Evolutionary conservation across 2,329 filamentous ascomycete genomes (phyloP).

Genomic region (Calycina herbarum): DNA sequence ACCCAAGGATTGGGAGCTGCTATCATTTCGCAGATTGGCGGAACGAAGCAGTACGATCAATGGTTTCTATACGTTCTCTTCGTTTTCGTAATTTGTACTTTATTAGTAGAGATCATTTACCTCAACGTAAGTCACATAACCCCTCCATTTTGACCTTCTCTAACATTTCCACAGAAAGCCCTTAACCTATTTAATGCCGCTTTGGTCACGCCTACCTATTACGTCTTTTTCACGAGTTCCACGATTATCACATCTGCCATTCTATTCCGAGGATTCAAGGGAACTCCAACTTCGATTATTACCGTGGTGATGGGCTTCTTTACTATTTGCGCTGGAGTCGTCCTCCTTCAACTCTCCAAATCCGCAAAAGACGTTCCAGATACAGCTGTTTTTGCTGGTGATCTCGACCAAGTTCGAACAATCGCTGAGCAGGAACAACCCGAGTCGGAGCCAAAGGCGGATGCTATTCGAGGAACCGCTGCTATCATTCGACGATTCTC

Average conservation of each 20-base stretch:
- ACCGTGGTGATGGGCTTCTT: conserved; percentile 93
- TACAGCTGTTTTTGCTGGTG: conserved; percentile 84
- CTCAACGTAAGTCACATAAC: conserved; percentile 71
- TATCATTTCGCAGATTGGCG: conserved; percentile 81
- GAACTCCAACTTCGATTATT: conserved; percentile 74
- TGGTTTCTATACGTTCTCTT: conserved; percentile 95
- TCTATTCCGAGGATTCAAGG: conserved; percentile 91
- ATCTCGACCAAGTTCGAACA: conserved; percentile 91
- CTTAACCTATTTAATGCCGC: conserved; percentile 96
- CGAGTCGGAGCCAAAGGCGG: conserved; percentile 94
- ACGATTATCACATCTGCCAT: conserved; percentile 94
- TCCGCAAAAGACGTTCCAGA: conserved; percentile 97
- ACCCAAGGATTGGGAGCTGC: conserved; percentile 92
- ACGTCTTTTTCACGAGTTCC: conserved; percentile 95
- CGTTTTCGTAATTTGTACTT: conserved; percentile 84
- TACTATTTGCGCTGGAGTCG: conserved; percentile 88
- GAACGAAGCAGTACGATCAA: conserved; percentile 87
- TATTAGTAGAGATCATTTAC: conserved; percentile 92
- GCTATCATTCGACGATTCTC: conserved; percentile 86
- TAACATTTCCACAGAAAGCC: conserved; percentile 72
- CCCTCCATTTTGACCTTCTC: neutral
- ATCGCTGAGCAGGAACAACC: conserved; percentile 94
- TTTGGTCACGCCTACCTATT: conserved; percentile 96
- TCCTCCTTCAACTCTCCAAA: conserved; percentile 93
- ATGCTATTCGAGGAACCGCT: conserved; percentile 88